Conservation (phyloP, 2,329 filamentous ascomycete genomes). For the Calonectria fujianensis region DNA sequence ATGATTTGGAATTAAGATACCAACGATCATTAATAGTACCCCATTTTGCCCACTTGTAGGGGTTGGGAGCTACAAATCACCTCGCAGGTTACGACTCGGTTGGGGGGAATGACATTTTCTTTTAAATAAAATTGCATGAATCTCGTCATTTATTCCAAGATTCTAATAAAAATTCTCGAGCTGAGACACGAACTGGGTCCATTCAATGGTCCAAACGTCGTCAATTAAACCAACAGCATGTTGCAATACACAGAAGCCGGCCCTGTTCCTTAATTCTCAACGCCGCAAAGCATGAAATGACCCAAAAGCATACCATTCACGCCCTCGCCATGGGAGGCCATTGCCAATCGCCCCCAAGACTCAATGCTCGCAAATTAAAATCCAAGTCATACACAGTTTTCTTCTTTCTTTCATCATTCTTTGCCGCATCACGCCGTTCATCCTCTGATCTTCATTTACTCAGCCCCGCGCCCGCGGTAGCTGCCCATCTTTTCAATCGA, state of each 20-base stretch:
- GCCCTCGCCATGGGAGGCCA: constrained; percentile 40
- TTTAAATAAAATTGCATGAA: not conserved
- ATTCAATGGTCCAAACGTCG: constrained; percentile 34
- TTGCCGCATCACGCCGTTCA: constrained; percentile 40
- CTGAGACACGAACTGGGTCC: not conserved
- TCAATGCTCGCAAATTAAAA: constrained; percentile 48
- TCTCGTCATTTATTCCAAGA: not conserved
- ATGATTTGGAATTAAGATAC: constrained; percentile 10
- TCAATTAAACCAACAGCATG: constrained; percentile 36
- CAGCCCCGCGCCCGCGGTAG: constrained; percentile 66
- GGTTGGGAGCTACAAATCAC: not conserved
- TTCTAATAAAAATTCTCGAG: not conserved
- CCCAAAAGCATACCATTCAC: constrained; percentile 38
- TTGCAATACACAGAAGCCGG: constrained; percentile 30
- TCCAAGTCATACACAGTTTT: constrained; percentile 53
- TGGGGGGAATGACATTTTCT: not conserved
- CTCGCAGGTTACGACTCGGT: not conserved
- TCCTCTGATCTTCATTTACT: constrained; percentile 44
- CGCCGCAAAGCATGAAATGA: constrained; percentile 37
- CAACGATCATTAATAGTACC: constrained; percentile 14
- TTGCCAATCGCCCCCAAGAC: constrained; percentile 33
- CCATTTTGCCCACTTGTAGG: not conserved
- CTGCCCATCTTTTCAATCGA: constrained; percentile 93
- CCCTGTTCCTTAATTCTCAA: constrained; percentile 28
- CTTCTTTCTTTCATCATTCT: constrained; percentile 52